These are phyloP conservation scores for Parathielavia hyrcaniae DNA, from an alignment of 495 filamentous ascomycete genomes.

Conservation along the genomic window DNA sequence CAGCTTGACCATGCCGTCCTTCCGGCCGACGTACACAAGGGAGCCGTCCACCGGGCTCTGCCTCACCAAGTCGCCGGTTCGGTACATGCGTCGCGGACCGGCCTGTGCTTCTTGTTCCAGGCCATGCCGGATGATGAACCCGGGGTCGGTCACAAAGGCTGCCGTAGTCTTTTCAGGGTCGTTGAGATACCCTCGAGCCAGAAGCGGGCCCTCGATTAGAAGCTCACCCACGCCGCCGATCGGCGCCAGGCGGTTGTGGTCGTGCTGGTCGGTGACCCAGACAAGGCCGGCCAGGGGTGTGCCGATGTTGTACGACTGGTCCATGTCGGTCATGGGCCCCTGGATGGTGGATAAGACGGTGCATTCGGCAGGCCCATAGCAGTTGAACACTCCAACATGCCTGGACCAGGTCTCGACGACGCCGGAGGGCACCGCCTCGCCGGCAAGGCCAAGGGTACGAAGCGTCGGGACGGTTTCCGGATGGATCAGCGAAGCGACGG, in stretches of 20 bases:
- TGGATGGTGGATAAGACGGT: constrained; percentile 32
- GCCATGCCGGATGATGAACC: no score
- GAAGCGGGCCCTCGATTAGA: constrained; percentile 53
- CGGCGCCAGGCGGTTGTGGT: constrained; percentile 50
- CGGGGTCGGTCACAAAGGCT: constrained; percentile 46
- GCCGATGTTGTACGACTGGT: constrained; percentile 19
- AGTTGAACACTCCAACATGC: constrained; percentile 40
- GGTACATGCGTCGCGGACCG: constrained; percentile 53
- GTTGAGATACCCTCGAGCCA: constrained; percentile 47
- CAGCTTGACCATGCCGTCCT: constrained; percentile 61
- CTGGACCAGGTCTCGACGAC: constrained; percentile 30
- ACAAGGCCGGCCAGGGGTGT: background rate
- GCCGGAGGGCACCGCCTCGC: constrained; percentile 24
- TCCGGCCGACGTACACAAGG: constrained; percentile 55
- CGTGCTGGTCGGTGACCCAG: constrained; percentile 53
- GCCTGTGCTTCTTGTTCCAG: no score
- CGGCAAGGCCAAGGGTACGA: constrained; percentile 25
- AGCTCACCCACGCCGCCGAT: constrained; percentile 57
- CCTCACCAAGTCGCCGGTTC: constrained; percentile 59
- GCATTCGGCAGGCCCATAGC: constrained; percentile 52
- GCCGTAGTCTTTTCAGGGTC: constrained; percentile 39
- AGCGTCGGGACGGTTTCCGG: constrained; percentile 19
- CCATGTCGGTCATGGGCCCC: constrained; percentile 27
- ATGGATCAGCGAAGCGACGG: constrained; percentile 38
- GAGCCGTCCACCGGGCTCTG: constrained; percentile 55